Evolutionary conservation across 352 stramenopile species (phyloP), one percentile per base, ranked within the genome.

Genomic region (Elongisporangium prolatum): DNA sequence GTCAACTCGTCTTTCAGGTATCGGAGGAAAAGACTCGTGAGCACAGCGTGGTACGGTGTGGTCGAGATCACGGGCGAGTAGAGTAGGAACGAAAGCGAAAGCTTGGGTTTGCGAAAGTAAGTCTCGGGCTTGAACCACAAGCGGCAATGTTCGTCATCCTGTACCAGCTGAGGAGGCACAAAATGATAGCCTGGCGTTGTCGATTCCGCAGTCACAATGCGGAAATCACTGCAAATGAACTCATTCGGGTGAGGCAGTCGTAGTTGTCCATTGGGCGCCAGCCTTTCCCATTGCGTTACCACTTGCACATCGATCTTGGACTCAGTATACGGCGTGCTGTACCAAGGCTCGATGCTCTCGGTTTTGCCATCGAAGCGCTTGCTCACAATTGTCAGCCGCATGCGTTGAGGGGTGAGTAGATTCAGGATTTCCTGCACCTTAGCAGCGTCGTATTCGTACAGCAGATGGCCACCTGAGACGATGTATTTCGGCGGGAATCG

Each of bases 81-180:
- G 11, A 97, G 71, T 48, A 81, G 49, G 44, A 93, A 89, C 54
- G 88, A 89, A 21, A 97, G 64, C 65, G 93, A 92, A 14, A 96
- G 65, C 65, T 97, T 97, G 3, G 91, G 91, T 68, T 97, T 97
- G 55, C 77, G 69, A 71, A 97, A 98, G 21, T 86, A 67, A n/a
- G 78, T 83, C 63, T 97, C 90, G 0, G 84, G 74, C 63, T 97
- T 96, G 75, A 89, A 95, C 86, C 84, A 95, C 20, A 92, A 44
- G 1, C 81, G 77, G n/a, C 70, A 81, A 2, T 65, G 54, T 5
- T 73, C 68, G 52, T 88, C 76, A 8, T 86, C 59, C 17, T 69
- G 74, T 13, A 90, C 22, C 13, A 87, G 52, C 44, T 74, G 17
- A 11, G 77, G 76, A 10, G 62, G 54, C 11, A 16, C 48, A 20